Percentiles rank a stretch among this genome's conserved stretches.
These are phyloP conservation scores for Pichia membranifaciens DNA, from an alignment of 805 yeast species.

Conservation along the genomic window DNA sequence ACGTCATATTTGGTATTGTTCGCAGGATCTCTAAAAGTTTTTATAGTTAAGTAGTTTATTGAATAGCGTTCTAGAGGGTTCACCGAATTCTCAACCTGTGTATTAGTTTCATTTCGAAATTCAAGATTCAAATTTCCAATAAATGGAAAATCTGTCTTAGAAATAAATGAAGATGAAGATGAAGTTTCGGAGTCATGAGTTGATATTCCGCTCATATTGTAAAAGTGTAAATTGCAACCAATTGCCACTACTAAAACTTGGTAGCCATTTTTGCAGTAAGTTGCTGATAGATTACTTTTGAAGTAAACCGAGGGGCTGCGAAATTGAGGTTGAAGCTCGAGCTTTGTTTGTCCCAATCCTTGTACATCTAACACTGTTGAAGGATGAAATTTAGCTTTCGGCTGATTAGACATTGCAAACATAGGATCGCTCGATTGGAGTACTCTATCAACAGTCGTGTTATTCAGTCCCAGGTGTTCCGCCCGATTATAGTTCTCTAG, in stretches of 20 bases:
- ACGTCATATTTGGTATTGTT: not conserved
- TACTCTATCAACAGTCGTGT: not conserved
- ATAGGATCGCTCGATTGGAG: constrained; percentile 3
- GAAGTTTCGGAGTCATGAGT: not conserved
- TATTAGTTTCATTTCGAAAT: not conserved
- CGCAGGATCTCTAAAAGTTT: not conserved
- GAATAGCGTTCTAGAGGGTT: not conserved
- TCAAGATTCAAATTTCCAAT: not conserved
- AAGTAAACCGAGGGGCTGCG: not conserved
- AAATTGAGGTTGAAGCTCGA: not conserved
- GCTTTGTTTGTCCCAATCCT: not conserved
- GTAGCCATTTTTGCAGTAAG: not conserved
- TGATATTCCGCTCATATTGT: not conserved
- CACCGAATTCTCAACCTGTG: not conserved
- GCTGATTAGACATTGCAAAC: constrained; percentile 8
- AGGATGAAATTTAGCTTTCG: not conserved
- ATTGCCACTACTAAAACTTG: constrained; percentile 1
- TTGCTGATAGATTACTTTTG: constrained; percentile 4
- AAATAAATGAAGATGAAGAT: not conserved
- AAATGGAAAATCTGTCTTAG: not conserved
- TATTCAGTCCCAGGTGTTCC: not conserved
- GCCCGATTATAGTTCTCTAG: constrained; percentile 2
- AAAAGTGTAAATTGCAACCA: not conserved
- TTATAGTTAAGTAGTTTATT: constrained; percentile 4
- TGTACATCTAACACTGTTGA: not conserved